A percentile compares a stretch with the other conserved stretches of the same genome.
phyloP scores from a whole-genome alignment of 1,284 basidiomycete species.

The Anthracocystis setariae region DNA sequence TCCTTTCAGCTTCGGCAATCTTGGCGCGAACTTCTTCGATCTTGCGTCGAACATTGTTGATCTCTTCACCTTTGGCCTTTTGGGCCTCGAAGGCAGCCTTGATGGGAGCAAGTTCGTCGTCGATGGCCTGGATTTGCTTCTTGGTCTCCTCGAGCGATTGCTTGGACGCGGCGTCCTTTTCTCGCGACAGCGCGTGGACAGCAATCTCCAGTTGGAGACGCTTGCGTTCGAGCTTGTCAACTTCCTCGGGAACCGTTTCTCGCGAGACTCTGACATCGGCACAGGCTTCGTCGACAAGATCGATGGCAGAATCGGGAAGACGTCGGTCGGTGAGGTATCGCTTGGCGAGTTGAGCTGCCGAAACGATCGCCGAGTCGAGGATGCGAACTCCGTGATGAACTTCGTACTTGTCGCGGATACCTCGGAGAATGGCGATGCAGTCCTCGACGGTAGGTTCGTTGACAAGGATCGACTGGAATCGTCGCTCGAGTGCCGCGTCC shows the following conservation, averaged over 20 bases:
- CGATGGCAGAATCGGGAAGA: conserved; percentile 68
- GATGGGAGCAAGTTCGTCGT: conserved; percentile 89
- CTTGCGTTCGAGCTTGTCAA: conserved; percentile 90
- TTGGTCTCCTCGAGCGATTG: conserved; percentile 82
- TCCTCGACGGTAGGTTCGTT: conserved; percentile 91
- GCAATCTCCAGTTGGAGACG: conserved; percentile 95
- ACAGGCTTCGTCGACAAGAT: conserved; percentile 67
- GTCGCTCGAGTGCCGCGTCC: conserved; percentile 83
- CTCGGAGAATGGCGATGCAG: conserved; percentile 91
- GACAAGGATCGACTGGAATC: conserved; percentile 89
- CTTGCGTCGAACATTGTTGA: conserved; percentile 80
- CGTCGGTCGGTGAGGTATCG: conserved; percentile 78
- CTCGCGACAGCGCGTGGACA: conserved; percentile 82
- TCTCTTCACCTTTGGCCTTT: conserved; percentile 85
- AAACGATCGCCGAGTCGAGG: conserved; percentile 86
- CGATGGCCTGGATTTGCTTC: conserved; percentile 84
- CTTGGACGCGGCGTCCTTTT: conserved; percentile 90
- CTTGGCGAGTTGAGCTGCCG: conserved; percentile 90
- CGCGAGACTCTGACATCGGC: conserved; percentile 73
- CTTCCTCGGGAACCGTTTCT: conserved; percentile 92
- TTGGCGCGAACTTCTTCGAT: conserved; percentile 93
- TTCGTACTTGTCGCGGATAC: conserved; percentile 82
- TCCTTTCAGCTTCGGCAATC: conserved; percentile 91
- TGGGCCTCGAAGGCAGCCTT: conserved; percentile 89
- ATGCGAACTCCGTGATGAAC: conserved; percentile 76